Evolutionary conservation across 2,329 filamentous ascomycete genomes (phyloP).

Genomic region (Fusarium caatingaense): DNA sequence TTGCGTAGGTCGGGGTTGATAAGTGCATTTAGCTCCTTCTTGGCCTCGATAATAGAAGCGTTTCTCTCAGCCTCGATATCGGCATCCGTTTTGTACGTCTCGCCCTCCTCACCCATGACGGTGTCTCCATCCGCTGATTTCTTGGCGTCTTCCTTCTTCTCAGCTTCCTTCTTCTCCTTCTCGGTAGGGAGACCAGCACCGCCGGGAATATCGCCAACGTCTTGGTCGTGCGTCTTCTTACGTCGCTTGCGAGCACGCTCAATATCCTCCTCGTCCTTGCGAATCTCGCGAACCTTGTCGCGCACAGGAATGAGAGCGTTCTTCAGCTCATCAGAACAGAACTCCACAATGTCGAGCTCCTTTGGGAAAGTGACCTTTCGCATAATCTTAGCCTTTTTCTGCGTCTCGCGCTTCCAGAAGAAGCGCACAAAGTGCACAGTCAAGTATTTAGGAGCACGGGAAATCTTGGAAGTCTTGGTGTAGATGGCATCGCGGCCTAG

Average conservation of each 20-base stretch:
- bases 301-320: conserved; percentile 88
- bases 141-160: conserved; percentile 56
- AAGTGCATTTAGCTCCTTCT: conserved; percentile 86
- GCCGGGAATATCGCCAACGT: conserved; percentile 58
- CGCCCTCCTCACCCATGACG: conserved; percentile 69
- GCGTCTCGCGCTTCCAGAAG: conserved; percentile 94
- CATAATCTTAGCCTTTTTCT: conserved; percentile 99
- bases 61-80: conserved; percentile 89
- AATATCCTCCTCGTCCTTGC: conserved; percentile 94
- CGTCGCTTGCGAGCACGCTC: conserved; percentile 92
- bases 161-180: conserved; percentile 63
- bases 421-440: conserved; percentile 98
- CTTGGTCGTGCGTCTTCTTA: conserved; percentile 70
- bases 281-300: conserved; percentile 93
- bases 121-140: conserved; percentile 71
- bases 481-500: conserved; percentile 84
- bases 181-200: conserved; percentile 62
- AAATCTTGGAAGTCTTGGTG: conserved; percentile 91
- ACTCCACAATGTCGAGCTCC: conserved; percentile 92
- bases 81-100: conserved; percentile 90
- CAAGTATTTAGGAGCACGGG: conserved; percentile 91
- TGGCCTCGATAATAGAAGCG: conserved; percentile 78
- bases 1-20: conserved; percentile 79
- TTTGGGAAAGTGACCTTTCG: conserved; percentile 96
- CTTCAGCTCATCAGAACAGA: conserved; percentile 91